These are phyloP conservation scores for Penicillium taxi DNA, from an alignment of 495 filamentous ascomycete species.

Conservation along the genomic window DNA sequence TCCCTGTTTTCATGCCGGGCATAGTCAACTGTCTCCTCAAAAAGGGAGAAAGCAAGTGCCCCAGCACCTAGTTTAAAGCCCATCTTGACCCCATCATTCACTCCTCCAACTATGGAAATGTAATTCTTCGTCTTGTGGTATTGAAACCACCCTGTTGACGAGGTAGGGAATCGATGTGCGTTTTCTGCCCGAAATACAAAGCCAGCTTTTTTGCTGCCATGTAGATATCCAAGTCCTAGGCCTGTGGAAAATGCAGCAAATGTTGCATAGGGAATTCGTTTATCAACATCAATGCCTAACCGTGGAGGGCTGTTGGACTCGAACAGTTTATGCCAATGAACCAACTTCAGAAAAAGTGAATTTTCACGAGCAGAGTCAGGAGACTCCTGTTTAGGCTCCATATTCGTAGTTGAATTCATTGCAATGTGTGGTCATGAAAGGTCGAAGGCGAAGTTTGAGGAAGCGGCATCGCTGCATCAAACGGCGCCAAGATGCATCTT, in stretches of 20 bases:
- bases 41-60: conserved; percentile 56
- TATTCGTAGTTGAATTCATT: no score
- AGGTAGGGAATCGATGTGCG: conserved; percentile 77
- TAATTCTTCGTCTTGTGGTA: conserved; percentile 99
- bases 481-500: no score
- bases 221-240: conserved; percentile 56
- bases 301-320: conserved; percentile 44
- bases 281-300: conserved; percentile 53
- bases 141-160: conserved; percentile 84
- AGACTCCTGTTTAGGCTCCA: conserved; percentile 20
- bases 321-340: conserved; percentile 37
- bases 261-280: conserved; percentile 57
- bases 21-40: conserved; percentile 79
- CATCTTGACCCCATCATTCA: conserved; percentile 69
- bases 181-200: conserved; percentile 90
- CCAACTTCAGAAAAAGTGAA: conserved; percentile 23
- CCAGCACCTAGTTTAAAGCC: conserved; percentile 61
- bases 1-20: conserved; percentile 43
- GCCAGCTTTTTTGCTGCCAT: conserved; percentile 64
- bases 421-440: not conserved
- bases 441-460: not conserved
- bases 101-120: conserved; percentile 60
- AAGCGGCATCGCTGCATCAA: no score
- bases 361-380: conserved; percentile 8
- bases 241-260: conserved; percentile 56